These are phyloP conservation scores for Kodamaea fungicola DNA, from an alignment of 1,139 yeast species.

Conservation along the genomic window DNA sequence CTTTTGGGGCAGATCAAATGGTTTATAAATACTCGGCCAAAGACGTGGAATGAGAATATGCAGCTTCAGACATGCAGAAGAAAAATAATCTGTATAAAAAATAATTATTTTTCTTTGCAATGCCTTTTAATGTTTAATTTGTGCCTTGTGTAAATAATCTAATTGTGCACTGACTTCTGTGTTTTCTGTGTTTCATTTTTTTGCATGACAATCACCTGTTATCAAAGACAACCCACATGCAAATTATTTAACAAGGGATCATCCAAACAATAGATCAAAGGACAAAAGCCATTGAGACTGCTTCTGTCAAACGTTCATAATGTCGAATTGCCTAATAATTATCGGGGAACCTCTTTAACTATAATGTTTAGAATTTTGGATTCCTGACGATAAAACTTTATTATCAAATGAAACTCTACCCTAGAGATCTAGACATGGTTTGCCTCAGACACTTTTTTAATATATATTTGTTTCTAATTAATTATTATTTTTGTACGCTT, in stretches of 20 bases:
- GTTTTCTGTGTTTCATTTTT: background rate
- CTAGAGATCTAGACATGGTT: too few relatives aligned
- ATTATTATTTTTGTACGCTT: background rate
- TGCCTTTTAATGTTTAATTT: background rate
- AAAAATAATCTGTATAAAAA: too few relatives aligned
- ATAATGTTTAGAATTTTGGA: too few relatives aligned
- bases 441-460: too few relatives aligned
- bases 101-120: background rate
- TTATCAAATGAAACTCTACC: too few relatives aligned
- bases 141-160: background rate
- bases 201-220: slow-evolving; percentile 1
- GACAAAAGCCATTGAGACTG: background rate
- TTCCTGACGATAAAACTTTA: too few relatives aligned
- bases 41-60: background rate
- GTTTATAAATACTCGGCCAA: too few relatives aligned
- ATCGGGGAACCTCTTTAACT: too few relatives aligned
- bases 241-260: background rate
- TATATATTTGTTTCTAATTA: too few relatives aligned
- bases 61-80: background rate
- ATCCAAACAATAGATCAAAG: background rate
- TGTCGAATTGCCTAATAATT: background rate
- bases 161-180: background rate
- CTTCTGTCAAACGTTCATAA: background rate
- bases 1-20: too few relatives aligned
- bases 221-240: background rate